A percentile compares a stretch with the other conserved stretches of the same genome.
Evolutionary conservation across 306 rosid species (phyloP).

Genomic region (Medicago lupulina): DNA sequence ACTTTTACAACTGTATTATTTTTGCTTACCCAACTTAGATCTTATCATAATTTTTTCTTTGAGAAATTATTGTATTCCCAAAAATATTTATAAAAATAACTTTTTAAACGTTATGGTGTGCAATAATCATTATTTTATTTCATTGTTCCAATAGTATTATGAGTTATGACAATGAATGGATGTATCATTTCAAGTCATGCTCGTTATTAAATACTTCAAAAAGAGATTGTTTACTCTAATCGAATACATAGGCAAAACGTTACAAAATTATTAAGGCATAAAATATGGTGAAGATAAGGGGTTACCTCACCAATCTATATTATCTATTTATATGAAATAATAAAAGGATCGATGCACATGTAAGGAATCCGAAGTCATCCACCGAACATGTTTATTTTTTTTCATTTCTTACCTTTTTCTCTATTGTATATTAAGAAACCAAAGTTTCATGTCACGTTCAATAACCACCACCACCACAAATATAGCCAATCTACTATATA

Average conservation of each 20-base stretch:
- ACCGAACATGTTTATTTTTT: conserved; percentile 48
- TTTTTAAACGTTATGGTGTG: too few relatives aligned
- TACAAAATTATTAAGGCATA: conserved; percentile 34
- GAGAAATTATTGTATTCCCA: too few relatives aligned
- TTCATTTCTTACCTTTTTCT: conserved; percentile 9
- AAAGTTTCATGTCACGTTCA: conserved; percentile 45
- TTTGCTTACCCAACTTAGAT: conserved; percentile 2
- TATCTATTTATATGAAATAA: conserved; percentile 31
- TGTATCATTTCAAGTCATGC: not conserved
- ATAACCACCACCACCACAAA: conserved; percentile 52
- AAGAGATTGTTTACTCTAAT: not conserved
- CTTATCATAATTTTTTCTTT: not conserved
- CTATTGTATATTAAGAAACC: not conserved
- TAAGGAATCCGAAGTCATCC: conserved; percentile 44
- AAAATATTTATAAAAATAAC: too few relatives aligned
- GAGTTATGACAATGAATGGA: too few relatives aligned
- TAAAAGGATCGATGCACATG: conserved; percentile 23
- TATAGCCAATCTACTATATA: conserved; percentile 21
- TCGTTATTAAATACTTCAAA: not conserved
- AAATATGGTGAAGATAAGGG: conserved; percentile 48
- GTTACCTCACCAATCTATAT: conserved; percentile 40
- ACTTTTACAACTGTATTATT: not conserved
- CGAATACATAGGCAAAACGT: not conserved
- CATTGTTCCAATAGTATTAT: too few relatives aligned
- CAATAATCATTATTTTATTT: too few relatives aligned